Percentiles rank a stretch among this genome's conserved stretches.
Conservation (phyloP, 441 rosid species). For the Populus hybrid region DNA sequence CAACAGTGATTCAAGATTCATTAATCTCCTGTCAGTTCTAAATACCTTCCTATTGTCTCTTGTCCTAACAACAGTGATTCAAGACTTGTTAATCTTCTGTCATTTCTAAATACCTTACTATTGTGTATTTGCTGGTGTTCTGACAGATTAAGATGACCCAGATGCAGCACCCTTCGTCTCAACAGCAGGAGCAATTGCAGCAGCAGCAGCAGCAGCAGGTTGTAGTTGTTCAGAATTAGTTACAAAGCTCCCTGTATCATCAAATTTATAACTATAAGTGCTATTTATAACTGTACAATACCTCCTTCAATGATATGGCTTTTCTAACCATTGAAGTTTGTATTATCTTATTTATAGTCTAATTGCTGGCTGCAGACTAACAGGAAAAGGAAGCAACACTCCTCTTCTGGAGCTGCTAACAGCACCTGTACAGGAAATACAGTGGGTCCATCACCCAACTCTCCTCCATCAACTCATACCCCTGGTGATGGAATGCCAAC, state of each 20-base stretch:
- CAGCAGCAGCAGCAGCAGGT: conserved; percentile 48
- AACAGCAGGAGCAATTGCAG: conserved; percentile 49
- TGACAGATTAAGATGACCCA: conserved; percentile 55
- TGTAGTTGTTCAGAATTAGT: conserved; percentile 9
- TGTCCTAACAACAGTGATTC: conserved; percentile 1
- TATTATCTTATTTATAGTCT: conserved; percentile 11
- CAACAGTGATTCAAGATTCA: background rate
- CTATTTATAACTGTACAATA: conserved; percentile 5
- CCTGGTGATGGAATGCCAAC: conserved; percentile 61
- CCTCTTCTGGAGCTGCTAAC: conserved; percentile 68
- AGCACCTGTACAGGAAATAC: conserved; percentile 70
- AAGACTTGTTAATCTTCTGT: background rate
- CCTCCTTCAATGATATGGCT: background rate
- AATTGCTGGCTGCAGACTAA: conserved; percentile 37
- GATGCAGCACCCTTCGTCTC: conserved; percentile 58
- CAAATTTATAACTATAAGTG: conserved; percentile 6
- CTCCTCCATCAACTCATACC: conserved; percentile 71
- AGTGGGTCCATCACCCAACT: conserved; percentile 54
- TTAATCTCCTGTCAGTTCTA: background rate
- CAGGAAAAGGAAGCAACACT: conserved; percentile 60
- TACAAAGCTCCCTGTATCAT: conserved; percentile 10
- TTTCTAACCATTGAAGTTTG: background rate
- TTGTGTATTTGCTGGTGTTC: conserved; percentile 17
- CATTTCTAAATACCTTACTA: conserved; percentile 8
- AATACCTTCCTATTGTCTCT: background rate